A percentile compares a stretch with the other conserved stretches of the same genome.
Conservation (phyloP, 805 yeast species). For the Saturnispora mendoncae region DNA sequence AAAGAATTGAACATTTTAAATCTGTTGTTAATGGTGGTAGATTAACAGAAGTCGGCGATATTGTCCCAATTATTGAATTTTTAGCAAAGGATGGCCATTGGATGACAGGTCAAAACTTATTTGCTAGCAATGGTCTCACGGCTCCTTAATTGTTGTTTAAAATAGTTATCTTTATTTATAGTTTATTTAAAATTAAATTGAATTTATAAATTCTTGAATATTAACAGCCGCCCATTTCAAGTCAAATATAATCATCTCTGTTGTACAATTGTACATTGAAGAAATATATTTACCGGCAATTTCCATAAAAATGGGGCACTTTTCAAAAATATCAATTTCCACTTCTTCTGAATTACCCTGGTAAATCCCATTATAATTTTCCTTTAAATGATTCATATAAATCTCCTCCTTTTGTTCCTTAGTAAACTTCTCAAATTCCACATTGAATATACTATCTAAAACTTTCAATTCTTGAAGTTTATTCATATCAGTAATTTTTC, state of each 20-base stretch:
- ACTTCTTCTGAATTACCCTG: neutral
- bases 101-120: conserved; percentile 65
- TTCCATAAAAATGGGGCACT: conserved; percentile 4
- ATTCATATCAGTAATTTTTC: neutral
- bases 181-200: too few species aligned
- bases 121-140: conserved; percentile 57
- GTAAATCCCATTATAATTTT: conserved; percentile 1
- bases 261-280: conserved; percentile 8
- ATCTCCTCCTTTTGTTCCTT: neutral
- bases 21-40: conserved; percentile 39
- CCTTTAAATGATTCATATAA: conserved; percentile 1
- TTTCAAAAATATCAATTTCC: conserved; percentile 2
- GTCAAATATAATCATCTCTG: neutral
- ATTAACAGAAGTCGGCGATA: conserved; percentile 50
- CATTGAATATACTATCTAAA: conserved; percentile 2
- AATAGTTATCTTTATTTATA: too few species aligned
- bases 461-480: conserved; percentile 2
- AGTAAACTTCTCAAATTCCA: neutral
- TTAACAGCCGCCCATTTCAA: conserved; percentile 3
- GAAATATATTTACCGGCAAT: conserved; percentile 1
- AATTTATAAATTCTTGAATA: neutral
- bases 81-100: conserved; percentile 58
- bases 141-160: too few species aligned
- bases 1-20: conserved; percentile 46
- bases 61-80: conserved; percentile 54